Base-by-base conservation (phyloP, 306 rosid species). In the Senna tora region DNA sequence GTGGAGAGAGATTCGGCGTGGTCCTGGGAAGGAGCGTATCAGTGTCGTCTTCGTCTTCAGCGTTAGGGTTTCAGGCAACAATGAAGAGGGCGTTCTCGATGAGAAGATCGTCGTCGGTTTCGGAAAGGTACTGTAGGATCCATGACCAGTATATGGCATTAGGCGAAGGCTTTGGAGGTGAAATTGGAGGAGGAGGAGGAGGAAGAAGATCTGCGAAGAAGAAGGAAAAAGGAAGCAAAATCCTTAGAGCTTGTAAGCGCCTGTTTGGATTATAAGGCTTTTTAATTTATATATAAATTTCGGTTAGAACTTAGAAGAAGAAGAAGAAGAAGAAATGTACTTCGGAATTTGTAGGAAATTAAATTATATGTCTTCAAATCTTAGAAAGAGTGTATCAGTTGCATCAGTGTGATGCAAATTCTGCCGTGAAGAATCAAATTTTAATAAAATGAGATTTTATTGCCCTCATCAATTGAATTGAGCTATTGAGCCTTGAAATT, bases 61-160 rank as follows among this genome's bases (percentile, higher is more conserved):
- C 71, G 0, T 53, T 79, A 13, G 86, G 90, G 17, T 43, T 85
- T 56, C 91, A 82, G 12, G 55, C 84, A 2, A 75, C 83, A 36
- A 65, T 89, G 84, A 92, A 79, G 76, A 85, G 82, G 71, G 87
- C 85, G 32, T 75, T 81, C n/a, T 88, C 97, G 19, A 67, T 86
- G 89, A 79, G 81, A 80, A 85, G 97, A 80, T 89, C 92, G 41
- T 92, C 96, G 36, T 88, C 98, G 0, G 89, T 89, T 20, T 73
- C 96, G 9, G 98, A 92, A 61, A 82, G 96, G 51, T 89, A 92
- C 76, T 50, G 87, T 33, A 85, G 94, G 90, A 92, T 92, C 72
- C 88, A 92, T 74, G 89, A 87, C 57, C 90, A 87, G 72, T 80
- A 72, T 65, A 67, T 77, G 78, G 69, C 77, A 6, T 42, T 80